These are phyloP conservation scores for Salix purpurea DNA, from an alignment of 345 rosid genomes.

Conservation along the genomic window DNA sequence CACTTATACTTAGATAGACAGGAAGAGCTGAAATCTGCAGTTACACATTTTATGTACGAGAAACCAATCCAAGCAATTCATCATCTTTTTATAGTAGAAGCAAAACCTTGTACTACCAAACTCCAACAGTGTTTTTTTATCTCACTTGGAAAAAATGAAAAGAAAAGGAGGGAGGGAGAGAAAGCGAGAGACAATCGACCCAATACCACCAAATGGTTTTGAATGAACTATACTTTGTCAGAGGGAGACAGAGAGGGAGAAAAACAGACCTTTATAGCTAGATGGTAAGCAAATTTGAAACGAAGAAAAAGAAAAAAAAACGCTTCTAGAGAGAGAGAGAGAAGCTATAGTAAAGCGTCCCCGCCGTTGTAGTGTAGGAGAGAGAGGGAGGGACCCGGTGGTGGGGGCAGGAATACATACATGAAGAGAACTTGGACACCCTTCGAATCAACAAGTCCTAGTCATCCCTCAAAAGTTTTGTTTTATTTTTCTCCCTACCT, in stretches of 20 bases:
- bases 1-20: not conserved
- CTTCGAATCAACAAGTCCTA: constrained; percentile 41
- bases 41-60: constrained; percentile 4
- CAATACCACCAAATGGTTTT: constrained; percentile 9
- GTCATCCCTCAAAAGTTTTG: constrained; percentile 33
- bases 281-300: not conserved
- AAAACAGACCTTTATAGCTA: not conserved
- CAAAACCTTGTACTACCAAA: not conserved
- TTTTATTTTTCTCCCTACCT: constrained; percentile 21
- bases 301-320: not conserved
- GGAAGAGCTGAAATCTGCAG: not conserved
- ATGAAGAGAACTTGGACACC: constrained; percentile 67
- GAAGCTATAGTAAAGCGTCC: not conserved
- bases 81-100: not conserved
- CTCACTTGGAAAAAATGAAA: not conserved
- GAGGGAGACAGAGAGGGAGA: not conserved
- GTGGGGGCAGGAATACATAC: not conserved
- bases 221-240: not conserved
- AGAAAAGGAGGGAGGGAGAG: not conserved
- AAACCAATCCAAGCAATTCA: constrained; percentile 1
- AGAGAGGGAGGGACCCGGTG: constrained; percentile 29
- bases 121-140: not conserved
- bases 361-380: constrained; percentile 44
- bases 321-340: not conserved
- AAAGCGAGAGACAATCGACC: not conserved